Conservation (phyloP, 176 grass and related monocot species). For the Saccharum officinarum region DNA sequence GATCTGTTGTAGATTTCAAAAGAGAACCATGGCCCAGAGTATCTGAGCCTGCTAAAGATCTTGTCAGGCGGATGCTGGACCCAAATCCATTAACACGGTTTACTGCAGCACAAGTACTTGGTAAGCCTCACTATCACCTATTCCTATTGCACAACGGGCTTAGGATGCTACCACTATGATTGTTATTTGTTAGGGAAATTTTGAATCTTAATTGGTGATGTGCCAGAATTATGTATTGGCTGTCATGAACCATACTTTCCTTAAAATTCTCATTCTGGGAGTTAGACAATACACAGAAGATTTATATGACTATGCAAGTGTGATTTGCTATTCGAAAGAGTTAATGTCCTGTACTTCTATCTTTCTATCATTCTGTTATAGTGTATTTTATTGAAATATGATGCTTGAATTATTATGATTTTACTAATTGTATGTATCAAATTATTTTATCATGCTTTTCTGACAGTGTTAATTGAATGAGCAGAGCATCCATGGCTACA, state of each 20-base stretch:
- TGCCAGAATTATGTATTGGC: constrained; percentile 22
- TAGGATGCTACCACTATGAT: neutral
- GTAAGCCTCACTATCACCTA: constrained; percentile 47
- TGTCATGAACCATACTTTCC: neutral
- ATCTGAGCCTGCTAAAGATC: constrained; percentile 95
- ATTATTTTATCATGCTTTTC: constrained; percentile 4
- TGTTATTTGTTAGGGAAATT: neutral
- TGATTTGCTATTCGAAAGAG: neutral
- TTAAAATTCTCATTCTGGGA: constrained; percentile 23
- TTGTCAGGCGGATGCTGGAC: constrained; percentile 87
- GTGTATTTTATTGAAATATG: neutral
- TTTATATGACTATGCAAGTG: neutral
- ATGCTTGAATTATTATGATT: neutral
- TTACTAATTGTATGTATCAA: neutral
- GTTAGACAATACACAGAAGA: neutral
- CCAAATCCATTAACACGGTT: constrained; percentile 77
- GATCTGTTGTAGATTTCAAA: constrained; percentile 82
- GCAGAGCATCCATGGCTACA: constrained; percentile 94
- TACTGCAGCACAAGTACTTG: constrained; percentile 90
- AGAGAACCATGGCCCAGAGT: constrained; percentile 95
- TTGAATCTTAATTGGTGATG: neutral
- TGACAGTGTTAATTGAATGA: constrained; percentile 23
- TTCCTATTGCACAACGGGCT: neutral
- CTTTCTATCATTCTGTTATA: neutral
- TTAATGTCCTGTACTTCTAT: neutral